Evolutionary conservation across 371 early-diverging fungal species (phyloP), one percentile per base, ranked within the genome.

Genomic region (Mortierella sp.): DNA sequence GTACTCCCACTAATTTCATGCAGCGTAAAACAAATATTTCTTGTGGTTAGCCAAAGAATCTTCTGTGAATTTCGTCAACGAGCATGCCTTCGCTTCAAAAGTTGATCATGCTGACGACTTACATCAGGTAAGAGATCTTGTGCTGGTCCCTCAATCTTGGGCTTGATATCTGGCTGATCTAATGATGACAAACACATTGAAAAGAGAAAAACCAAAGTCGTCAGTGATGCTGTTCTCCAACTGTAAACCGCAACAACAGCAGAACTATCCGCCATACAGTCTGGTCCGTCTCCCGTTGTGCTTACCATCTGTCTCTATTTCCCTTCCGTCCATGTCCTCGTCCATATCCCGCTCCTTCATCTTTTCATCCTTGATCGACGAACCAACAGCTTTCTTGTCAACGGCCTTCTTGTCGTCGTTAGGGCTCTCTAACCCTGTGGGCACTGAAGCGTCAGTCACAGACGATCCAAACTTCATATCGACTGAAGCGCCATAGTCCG

Each of bases 381-480:
- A 11, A 2, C 26, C 65, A 21, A 14, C 73, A 28, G 16, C 60
- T 47, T 74, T 65, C 0, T 21, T 55, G 6, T 81, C 84, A n/a
- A n/a, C n/a, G n/a, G n/a, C 60, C 55, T 74, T 65, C 0, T 21
- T 55, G 6, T 81, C 84, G 0, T 73, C 77, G n/a, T 60, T 74
- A 26, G 78, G 75, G 38, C 48, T 81, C 70, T 75, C 75, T 52
- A 84, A 44, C 70, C 86, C 86, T n/a, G 86, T 86, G 2, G 86
- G 86, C 24, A 34, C 82, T 16, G 86, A 86, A 24, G 86, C 86
- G 70, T 86, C 86, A n/a, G 80, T 76, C 3, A 82, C 52, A 3
- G 70, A 71, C 14, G 86, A 77, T 21, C 86, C 86, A 80, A 86
- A 86, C 74, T 86, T 86, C 86, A 86, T 80, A 48, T 86, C 86